Percentiles rank a stretch among this genome's conserved stretches.
Conservation (phyloP, 192 early-diverging fungal genomes). For the Dissophora ornata region DNA sequence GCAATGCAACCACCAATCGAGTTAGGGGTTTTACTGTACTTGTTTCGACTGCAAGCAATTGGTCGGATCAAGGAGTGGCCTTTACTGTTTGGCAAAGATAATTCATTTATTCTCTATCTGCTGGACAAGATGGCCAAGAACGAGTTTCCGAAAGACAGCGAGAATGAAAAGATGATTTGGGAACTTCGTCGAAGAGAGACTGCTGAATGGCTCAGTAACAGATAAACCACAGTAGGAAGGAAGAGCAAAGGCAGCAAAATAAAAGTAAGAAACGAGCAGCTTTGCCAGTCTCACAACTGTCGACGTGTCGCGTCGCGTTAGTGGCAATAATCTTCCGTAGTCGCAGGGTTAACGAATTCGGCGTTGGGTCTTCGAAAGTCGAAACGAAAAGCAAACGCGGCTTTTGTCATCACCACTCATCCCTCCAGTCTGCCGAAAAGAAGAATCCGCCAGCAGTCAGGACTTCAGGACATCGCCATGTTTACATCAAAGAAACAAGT, state of each 20-base stretch:
- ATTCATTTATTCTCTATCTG: constrained; percentile 32
- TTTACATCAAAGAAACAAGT: constrained; percentile 21
- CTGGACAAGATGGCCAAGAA: constrained; percentile 28
- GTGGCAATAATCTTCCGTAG: no score
- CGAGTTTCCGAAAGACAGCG: constrained; percentile 6
- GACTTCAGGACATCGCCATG: not conserved
- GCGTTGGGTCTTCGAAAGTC: no score
- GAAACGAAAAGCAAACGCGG: no score
- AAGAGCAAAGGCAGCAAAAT: no score
- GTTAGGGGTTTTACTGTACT: constrained; percentile 23
- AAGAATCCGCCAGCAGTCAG: no score
- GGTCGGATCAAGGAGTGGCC: constrained; percentile 38
- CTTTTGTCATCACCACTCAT: no score
- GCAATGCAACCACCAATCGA: constrained; percentile 21
- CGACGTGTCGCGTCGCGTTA: no score
- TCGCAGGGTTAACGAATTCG: no score
- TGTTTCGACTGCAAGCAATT: constrained; percentile 27
- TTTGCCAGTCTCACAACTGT: no score
- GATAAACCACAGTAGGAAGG: no score
- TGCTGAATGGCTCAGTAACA: constrained; percentile 16
- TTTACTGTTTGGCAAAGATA: constrained; percentile 27
- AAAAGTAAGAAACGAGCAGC: no score
- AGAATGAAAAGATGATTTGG: constrained; percentile 37
- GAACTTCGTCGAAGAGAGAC: constrained; percentile 27
- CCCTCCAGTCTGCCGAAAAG: no score